Evolutionary conservation across 495 filamentous ascomycete species (phyloP), one percentile per base, ranked within the genome.

Genomic region (Aspergillus sclerotiicarbonarius): DNA sequence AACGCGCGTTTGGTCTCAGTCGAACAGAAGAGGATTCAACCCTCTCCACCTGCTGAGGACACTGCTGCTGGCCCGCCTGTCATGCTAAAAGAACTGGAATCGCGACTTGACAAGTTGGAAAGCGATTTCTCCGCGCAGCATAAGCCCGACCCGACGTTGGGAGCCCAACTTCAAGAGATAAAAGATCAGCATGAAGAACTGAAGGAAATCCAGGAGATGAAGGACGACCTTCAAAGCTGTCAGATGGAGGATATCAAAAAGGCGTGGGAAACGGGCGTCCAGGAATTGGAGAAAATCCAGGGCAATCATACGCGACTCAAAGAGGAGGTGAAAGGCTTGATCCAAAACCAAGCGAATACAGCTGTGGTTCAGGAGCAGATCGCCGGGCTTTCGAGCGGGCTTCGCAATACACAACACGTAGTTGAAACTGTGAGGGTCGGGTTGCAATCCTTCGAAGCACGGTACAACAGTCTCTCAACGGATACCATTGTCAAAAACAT

Each of bases 381-480:
- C 15, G 6, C 45, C 39, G 20, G 46, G 43, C 15, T 41, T 29
- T 31, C 46, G 32, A 39, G 16, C 47, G 10, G 6, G n/a, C 6
- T 46, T 16, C 30, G 31, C n/a, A 50, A 29, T 10, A 53, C 56
- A 16, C 37, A 56, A 7, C 33, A 39, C 18, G 6, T 44, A 6
- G 12, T 59, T 2, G 59, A 65, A 13, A 63, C 51, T 21, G 21
- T 74, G 8, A 58, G 33, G 9, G 47, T 61, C 30, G 70, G 55
- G 9, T 37, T 77, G n/a, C 66, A 67, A 32, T 79, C 76, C 7
- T 53, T 79, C 29, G 76, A 77, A 60, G 37, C 29, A 2, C 68
- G 77, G 30, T 78, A 73, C 44, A 67, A 62, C 46, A 71, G 60
- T 48, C 63, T 77, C 32, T 69, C 65, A 54, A 71, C 71, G 0